Evolutionary conservation across 2,329 filamentous ascomycete genomes (phyloP), one percentile per base, ranked within the genome.

Genomic region (Xylariaceae sp.): DNA sequence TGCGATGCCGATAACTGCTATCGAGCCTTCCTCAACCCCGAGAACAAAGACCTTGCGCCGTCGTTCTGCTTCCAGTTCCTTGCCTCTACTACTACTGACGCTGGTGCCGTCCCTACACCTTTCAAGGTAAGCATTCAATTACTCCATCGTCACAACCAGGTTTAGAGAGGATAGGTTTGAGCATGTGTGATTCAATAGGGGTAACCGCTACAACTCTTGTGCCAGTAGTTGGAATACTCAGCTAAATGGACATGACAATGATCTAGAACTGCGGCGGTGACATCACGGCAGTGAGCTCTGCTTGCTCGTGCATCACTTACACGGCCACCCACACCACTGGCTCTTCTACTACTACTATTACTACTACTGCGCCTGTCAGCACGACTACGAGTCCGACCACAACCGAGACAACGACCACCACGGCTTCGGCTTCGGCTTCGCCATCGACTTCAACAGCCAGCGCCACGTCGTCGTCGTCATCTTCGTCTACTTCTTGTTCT

Each of bases 251-350:
- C 27, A 31, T 39, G 30, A 46, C 29, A 21, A 24, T 13, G 11
- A 8, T 7, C 9, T 13, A 48, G 43, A 48, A 48, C 37, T 48
- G 43, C 28, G 43, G 27, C 9, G 34, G 19, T 4, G 33, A 46
- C 26, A 30, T 48, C 13, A 4, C 26, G 7, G 37, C 43, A 23
- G 43, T 46, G 21, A 46, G 40, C 7, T 48, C 46, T 9, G 46
- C 46, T 12, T 48, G 46, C 35, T 46, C 46, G 9, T 48, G 46
- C 30, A 37, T 48, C 19, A 41, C 46, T 11, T 48, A 46, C 18
- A 46, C 46, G n/a, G 24, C 31, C 16, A 42, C 40, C 3, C 40
- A 43, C 34, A 39, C 40, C 14, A 13, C 43, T 28, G 42, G 29
- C 19, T 34, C 36, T 3, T 30, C 38, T 15, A 31, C 24, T n/a